Conservation (phyloP, 495 filamentous ascomycete genomes). For the Daldinia caldariorum region DNA sequence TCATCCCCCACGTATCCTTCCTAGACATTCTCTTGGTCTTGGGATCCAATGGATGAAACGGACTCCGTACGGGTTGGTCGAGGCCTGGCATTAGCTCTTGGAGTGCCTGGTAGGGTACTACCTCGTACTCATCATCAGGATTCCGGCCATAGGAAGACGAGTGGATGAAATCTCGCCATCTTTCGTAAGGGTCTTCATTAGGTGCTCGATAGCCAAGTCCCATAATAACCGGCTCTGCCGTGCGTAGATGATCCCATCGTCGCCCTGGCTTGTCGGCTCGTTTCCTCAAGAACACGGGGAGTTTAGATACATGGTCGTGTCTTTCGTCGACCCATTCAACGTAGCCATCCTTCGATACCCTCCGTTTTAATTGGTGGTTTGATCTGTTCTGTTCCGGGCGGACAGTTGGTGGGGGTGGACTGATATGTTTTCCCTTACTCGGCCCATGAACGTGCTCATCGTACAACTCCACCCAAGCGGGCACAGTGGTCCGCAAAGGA, state of each 20-base stretch:
- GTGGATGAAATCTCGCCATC: slow-evolving; percentile 60
- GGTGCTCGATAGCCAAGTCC: slow-evolving; percentile 52
- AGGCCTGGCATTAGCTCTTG: slow-evolving; percentile 62
- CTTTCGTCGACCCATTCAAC: slow-evolving; percentile 55
- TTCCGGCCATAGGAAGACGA: slow-evolving; percentile 62
- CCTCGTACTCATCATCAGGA: slow-evolving; percentile 55
- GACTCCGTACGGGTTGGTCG: slow-evolving; percentile 53
- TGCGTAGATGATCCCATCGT: slow-evolving; percentile 66
- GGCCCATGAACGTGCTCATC: slow-evolving; percentile 45
- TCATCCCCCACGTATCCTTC: slow-evolving; percentile 55
- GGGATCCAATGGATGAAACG: slow-evolving; percentile 63
- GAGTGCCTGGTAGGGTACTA: slow-evolving; percentile 55
- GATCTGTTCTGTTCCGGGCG: slow-evolving; percentile 45
- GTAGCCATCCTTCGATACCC: slow-evolving; percentile 65
- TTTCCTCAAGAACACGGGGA: slow-evolving; percentile 48
- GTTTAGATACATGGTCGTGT: slow-evolving; percentile 44
- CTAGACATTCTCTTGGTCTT: slow-evolving; percentile 54
- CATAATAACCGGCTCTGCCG: slow-evolving; percentile 66
- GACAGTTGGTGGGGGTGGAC: slow-evolving; percentile 37
- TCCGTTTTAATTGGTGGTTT: slow-evolving; percentile 49
- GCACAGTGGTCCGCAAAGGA: slow-evolving; percentile 45
- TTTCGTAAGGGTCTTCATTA: slow-evolving; percentile 49
- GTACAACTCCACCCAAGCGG: slow-evolving; percentile 49
- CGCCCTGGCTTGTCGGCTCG: slow-evolving; percentile 54
- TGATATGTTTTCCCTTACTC: slow-evolving; percentile 24